Evolutionary conservation across 805 yeast species (phyloP), one percentile per base, ranked within the genome.

Genomic region (Wickerhamiella dianesei): DNA sequence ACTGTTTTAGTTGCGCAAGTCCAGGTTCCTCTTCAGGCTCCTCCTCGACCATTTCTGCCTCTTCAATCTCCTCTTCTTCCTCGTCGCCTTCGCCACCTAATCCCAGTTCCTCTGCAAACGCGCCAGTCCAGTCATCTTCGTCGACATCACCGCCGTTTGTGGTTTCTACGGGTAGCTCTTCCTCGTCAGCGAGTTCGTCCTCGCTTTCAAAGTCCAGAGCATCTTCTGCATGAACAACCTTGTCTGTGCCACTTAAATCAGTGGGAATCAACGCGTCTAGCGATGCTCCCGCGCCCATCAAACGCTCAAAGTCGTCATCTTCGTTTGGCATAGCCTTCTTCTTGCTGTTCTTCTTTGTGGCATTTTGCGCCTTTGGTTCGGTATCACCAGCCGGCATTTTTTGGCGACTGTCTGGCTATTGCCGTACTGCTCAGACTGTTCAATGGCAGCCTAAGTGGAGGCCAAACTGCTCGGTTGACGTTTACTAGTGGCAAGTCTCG

Each of bases 151-250:
- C 57, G 20, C n/a, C 50, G 4, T 41, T 46, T 13, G 41, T 47
- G 18, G 59, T 65, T n/a, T 59, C 70, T 20, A 53, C 61, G 4
- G 64, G 70, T 25, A 12, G 6, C 12, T 25, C 32, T 25, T 25
- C 94, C 41, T 88, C 96, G 20, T 88, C 96, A 0, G 96, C 96
- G 43, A 88, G 68, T 62, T 88, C 96, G 54, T 88, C 96, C 57
- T 84, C 94, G 60, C 85, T 95, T 58, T 85, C 96, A 60, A 83
- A 89, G 63, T 89, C 97, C 29, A 87, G 69, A 8, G 98, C 98
- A 62, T 88, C 89, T 4, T 77, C 95, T 1, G 92, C 88, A 63
- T 88, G 97, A 46, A 73, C 72, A 2, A 83, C 67, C 63, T 74
- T 66, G 17, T 75, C 79, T 29, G 67, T 73, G 4, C 68, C 72